phyloP scores from a whole-genome alignment of 805 yeast species.

The Sugiyamaella qingdaonensis region DNA sequence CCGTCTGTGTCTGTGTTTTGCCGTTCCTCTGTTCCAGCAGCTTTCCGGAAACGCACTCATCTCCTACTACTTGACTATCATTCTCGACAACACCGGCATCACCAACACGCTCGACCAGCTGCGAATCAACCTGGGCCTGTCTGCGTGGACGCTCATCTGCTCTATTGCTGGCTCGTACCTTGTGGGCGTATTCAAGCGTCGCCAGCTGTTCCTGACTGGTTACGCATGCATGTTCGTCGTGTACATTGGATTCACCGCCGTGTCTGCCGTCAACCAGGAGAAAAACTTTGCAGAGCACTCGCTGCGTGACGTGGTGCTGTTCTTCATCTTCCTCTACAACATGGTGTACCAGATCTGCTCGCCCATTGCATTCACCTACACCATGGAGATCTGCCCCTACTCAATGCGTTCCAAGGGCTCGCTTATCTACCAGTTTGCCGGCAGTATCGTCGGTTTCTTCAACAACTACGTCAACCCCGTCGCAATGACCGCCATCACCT shows the following conservation, averaged over 20 bases:
- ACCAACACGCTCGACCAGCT: slow-evolving; percentile 27
- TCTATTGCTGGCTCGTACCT: slow-evolving; percentile 7
- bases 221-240: slow-evolving; percentile 12
- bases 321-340: slow-evolving; percentile 44
- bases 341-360: slow-evolving; percentile 18
- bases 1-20: slow-evolving; percentile 9
- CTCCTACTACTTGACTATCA: slow-evolving; percentile 45
- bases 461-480: slow-evolving; percentile 37
- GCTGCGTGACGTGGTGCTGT: slow-evolving; percentile 42
- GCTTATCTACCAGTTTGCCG: slow-evolving; percentile 27
- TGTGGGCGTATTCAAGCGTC: slow-evolving; percentile 14
- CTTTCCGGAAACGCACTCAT: slow-evolving; percentile 17
- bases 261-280: slow-evolving; percentile 44
- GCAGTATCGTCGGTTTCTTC: slow-evolving; percentile 24
- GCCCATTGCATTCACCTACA: slow-evolving; percentile 19
- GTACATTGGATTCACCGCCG: slow-evolving; percentile 36
- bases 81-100: slow-evolving; percentile 51
- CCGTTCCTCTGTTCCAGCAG: slow-evolving; percentile 13
- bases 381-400: slow-evolving; percentile 27
- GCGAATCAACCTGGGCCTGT: slow-evolving; percentile 20
- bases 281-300: slow-evolving; percentile 37
- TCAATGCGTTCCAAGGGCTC: slow-evolving; percentile 41
- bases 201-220: slow-evolving; percentile 18
- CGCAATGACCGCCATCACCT: slow-evolving; percentile 40
- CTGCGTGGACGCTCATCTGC: slow-evolving; percentile 4